phyloP scores from a whole-genome alignment of 176 grass and related monocot species.

The Phoenix roebelenii region DNA sequence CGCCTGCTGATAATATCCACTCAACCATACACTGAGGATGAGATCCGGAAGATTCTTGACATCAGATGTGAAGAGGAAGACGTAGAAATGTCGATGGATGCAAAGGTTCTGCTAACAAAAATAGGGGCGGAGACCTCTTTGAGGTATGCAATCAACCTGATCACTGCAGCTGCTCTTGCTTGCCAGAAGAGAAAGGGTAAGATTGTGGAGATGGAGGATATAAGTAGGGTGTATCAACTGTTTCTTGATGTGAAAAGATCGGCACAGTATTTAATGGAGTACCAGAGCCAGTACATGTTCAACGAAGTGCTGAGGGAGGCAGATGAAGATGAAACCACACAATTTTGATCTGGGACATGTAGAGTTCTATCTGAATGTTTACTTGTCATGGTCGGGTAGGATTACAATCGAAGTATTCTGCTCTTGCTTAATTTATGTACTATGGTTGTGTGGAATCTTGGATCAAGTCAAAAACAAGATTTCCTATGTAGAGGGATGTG shows the following conservation, averaged over 20 bases:
- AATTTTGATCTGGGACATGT: constrained; percentile 7
- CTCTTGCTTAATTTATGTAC: background rate
- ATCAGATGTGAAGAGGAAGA: constrained; percentile 81
- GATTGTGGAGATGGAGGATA: constrained; percentile 80
- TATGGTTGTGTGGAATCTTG: no score
- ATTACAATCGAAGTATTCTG: background rate
- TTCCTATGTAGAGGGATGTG: no score
- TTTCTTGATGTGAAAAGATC: constrained; percentile 95
- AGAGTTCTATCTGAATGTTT: no score
- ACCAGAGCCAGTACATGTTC: constrained; percentile 92
- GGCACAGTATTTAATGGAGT: constrained; percentile 81
- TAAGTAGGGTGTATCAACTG: constrained; percentile 77
- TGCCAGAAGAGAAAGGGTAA: constrained; percentile 83
- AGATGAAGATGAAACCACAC: constrained; percentile 50
- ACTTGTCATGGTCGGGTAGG: background rate
- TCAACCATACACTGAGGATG: constrained; percentile 56
- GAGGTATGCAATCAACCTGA: constrained; percentile 82
- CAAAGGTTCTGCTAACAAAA: constrained; percentile 80
- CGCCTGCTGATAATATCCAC: constrained; percentile 63
- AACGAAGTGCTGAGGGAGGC: constrained; percentile 48
- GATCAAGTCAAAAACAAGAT: no score
- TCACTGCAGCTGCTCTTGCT: constrained; percentile 52
- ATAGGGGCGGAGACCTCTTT: constrained; percentile 83
- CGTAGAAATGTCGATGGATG: constrained; percentile 69
- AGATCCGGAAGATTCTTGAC: constrained; percentile 69